Conservation (phyloP, 331 rosid genomes). For the Prunus yedoensis region DNA sequence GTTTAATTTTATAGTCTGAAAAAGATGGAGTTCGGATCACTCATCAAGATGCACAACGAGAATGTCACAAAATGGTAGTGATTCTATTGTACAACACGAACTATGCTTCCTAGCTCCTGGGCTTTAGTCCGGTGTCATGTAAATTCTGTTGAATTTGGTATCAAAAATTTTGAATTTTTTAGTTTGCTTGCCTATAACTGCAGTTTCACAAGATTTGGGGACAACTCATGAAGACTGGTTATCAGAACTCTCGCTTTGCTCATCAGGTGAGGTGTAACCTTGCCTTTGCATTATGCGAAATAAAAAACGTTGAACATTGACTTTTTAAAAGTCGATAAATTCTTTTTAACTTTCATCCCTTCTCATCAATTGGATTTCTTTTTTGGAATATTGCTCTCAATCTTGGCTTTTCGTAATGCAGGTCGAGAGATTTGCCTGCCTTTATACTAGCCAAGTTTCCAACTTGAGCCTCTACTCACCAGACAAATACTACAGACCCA, state of each 20-base stretch:
- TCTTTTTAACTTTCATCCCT: too few species aligned
- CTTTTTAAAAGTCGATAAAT: too few species aligned
- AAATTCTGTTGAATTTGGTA: constrained; percentile 1
- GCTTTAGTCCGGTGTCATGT: neutral
- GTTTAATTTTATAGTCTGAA: constrained; percentile 43
- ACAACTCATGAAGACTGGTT: constrained; percentile 97
- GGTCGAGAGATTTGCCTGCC: too few species aligned
- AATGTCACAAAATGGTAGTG: constrained; percentile 71
- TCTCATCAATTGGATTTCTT: too few species aligned
- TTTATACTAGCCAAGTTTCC: too few species aligned
- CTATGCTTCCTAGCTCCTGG: neutral
- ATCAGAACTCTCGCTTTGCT: constrained; percentile 94
- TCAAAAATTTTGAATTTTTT: constrained; percentile 5
- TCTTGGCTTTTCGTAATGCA: too few species aligned
- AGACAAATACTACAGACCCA: too few species aligned
- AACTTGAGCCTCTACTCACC: too few species aligned
- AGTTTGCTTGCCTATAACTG: constrained; percentile 16
- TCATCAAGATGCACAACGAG: constrained; percentile 74
- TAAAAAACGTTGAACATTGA: neutral
- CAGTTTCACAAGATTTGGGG: constrained; percentile 97
- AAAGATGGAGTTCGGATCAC: constrained; percentile 60
- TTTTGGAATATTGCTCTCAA: too few species aligned
- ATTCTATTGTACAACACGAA: constrained; percentile 9
- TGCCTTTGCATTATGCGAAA: neutral
- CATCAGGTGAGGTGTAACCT: constrained; percentile 68